Evolutionary conservation across 2,329 filamentous ascomycete genomes (phyloP).

Genomic region (Diaporthe amygdali): DNA sequence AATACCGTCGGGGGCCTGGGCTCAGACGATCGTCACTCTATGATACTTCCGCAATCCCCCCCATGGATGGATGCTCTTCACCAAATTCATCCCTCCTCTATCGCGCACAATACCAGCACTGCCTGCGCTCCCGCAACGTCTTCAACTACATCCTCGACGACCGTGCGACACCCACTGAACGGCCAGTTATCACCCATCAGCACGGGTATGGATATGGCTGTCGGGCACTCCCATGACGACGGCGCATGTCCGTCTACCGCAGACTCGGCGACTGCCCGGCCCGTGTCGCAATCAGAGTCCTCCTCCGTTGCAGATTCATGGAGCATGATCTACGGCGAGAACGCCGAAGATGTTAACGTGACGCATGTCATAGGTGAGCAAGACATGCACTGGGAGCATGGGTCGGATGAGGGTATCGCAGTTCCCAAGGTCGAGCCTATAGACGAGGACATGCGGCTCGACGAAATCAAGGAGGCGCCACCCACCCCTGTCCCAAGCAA

Average conservation of each 20-base stretch:
- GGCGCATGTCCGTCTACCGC: slow-evolving; percentile 35
- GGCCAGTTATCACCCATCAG: slow-evolving; percentile 61
- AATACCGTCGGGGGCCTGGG: slow-evolving; percentile 42
- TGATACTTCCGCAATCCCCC: slow-evolving; percentile 39
- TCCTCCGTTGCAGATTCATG: slow-evolving; percentile 53
- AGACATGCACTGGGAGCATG: slow-evolving; percentile 53
- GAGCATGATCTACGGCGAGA: slow-evolving; percentile 46
- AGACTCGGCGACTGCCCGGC: slow-evolving; percentile 45
- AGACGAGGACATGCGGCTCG: slow-evolving; percentile 61
- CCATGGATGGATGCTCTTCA: slow-evolving; percentile 40
- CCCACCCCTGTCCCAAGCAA: slow-evolving; percentile 34
- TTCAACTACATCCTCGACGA: slow-evolving; percentile 35
- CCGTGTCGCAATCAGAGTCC: slow-evolving; percentile 50
- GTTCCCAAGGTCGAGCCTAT: slow-evolving; percentile 62
- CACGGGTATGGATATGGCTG: slow-evolving; percentile 49
- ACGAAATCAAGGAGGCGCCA: slow-evolving; percentile 54
- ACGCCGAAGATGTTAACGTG: slow-evolving; percentile 19
- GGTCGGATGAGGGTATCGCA: slow-evolving; percentile 49
- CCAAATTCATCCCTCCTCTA: slow-evolving; percentile 27
- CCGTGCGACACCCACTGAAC: slow-evolving; percentile 39
- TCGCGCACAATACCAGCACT: not conserved
- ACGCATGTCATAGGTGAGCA: slow-evolving; percentile 30
- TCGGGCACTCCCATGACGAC: slow-evolving; percentile 27
- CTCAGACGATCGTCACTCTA: slow-evolving; percentile 47
- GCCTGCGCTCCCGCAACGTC: slow-evolving; percentile 31